These are phyloP conservation scores for Cercospora sojina DNA, from an alignment of 2,329 filamentous ascomycete genomes.

Conservation along the genomic window DNA sequence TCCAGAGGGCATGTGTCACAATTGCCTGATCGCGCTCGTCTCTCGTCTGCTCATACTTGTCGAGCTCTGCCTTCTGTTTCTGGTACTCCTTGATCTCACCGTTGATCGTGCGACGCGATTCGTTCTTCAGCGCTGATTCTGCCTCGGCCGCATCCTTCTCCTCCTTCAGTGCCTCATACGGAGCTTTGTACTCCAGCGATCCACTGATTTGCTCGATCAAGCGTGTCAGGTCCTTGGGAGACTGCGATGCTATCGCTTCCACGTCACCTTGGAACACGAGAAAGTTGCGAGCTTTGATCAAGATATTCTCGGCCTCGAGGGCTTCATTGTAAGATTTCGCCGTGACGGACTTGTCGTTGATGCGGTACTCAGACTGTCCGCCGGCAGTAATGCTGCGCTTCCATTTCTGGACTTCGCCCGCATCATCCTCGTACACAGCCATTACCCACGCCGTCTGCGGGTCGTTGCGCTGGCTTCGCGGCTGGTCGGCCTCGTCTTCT, in stretches of 20 bases:
- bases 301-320: conserved; percentile 88
- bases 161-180: conserved; percentile 86
- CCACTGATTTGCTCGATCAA: conserved; percentile 97
- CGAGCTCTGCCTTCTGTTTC: conserved; percentile 93
- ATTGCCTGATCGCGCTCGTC: conserved; percentile 88
- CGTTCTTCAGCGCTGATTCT: conserved; percentile 83
- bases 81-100: conserved; percentile 97
- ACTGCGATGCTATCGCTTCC: conserved; percentile 93
- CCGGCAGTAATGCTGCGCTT: conserved; percentile 88
- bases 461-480: conserved; percentile 68
- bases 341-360: conserved; percentile 87
- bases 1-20: conserved; percentile 93
- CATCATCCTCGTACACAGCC: conserved; percentile 98
- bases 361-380: conserved; percentile 91
- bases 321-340: conserved; percentile 92
- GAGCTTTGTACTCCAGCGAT: conserved; percentile 87
- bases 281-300: conserved; percentile 98
- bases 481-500: conserved; percentile 52
- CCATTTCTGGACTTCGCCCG: conserved; percentile 91
- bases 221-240: conserved; percentile 86
- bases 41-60: conserved; percentile 86
- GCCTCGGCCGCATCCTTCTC: conserved; percentile 85
- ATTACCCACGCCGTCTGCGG: conserved; percentile 98
- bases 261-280: conserved; percentile 98
- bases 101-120: conserved; percentile 89